phyloP scores from a whole-genome alignment of 2,329 filamentous ascomycete species.

The Claviceps humidiphila region DNA sequence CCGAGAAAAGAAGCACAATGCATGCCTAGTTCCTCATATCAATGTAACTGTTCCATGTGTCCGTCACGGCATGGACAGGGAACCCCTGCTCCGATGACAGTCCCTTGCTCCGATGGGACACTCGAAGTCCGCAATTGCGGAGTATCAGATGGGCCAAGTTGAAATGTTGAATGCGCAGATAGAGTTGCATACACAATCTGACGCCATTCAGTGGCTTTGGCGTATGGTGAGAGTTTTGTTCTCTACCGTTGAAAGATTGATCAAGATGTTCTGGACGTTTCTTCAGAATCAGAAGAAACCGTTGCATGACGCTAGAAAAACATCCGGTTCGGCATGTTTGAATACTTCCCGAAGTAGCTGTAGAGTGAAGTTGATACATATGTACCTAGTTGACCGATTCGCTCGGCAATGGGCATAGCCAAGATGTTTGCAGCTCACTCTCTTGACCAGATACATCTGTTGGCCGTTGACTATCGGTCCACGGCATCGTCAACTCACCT shows the following conservation, averaged over 20 bases:
- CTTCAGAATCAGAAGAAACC: background rate
- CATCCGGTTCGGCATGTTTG: background rate
- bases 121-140: background rate
- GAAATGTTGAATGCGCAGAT: background rate
- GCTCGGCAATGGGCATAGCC: background rate
- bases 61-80: background rate
- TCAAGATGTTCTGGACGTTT: background rate
- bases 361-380: background rate
- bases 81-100: background rate
- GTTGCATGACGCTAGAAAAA: background rate
- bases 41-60: no score
- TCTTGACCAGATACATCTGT: background rate
- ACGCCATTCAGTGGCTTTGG: no score
- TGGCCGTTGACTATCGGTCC: background rate
- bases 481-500: background rate
- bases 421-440: background rate
- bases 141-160: background rate
- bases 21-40: no score
- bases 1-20: background rate
- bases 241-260: background rate
- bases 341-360: background rate
- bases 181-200: background rate
- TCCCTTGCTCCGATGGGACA: no score
- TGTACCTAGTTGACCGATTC: background rate
- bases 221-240: background rate